A percentile compares a stretch with the other conserved stretches of the same genome.
phyloP scores from a whole-genome alignment of 768 basidiomycete species.

The Nevesoporus exiguus region DNA sequence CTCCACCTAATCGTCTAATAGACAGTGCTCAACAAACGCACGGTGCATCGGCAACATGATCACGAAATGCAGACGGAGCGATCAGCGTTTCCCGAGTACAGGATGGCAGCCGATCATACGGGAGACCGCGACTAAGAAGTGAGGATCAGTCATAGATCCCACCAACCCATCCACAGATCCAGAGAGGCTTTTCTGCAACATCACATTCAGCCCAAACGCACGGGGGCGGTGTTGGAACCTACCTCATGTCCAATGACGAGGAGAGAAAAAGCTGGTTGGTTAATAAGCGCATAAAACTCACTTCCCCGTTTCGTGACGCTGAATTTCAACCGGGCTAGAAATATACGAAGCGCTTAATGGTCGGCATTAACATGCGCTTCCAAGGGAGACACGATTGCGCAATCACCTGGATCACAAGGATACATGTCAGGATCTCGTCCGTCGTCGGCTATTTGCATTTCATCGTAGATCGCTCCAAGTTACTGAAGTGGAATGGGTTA shows the following conservation, averaged over 20 bases:
- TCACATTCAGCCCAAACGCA: neutral
- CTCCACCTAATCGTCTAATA: neutral
- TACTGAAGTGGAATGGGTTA: neutral
- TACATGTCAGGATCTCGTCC: neutral
- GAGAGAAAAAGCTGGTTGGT: neutral
- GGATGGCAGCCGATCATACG: neutral
- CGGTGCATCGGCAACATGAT: neutral
- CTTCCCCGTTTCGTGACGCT: neutral
- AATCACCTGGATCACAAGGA: neutral
- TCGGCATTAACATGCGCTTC: constrained; percentile 9
- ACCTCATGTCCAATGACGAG: constrained; percentile 2
- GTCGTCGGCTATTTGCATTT: neutral
- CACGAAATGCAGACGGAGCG: neutral
- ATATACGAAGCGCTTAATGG: neutral
- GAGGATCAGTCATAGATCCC: neutral
- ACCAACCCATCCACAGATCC: constrained; percentile 5
- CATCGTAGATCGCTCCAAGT: neutral
- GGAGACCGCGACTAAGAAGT: neutral
- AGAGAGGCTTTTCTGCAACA: neutral
- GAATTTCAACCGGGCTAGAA: neutral
- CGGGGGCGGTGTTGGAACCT: neutral
- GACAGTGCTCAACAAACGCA: neutral
- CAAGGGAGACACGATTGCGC: neutral
- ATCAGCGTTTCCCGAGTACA: neutral
- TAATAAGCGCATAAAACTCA: constrained; percentile 3